Percentiles rank a stretch among this genome's conserved stretches.
phyloP scores from a whole-genome alignment of 2,329 filamentous ascomycete genomes.

The Neoscytalidium dimidiatum region DNA sequence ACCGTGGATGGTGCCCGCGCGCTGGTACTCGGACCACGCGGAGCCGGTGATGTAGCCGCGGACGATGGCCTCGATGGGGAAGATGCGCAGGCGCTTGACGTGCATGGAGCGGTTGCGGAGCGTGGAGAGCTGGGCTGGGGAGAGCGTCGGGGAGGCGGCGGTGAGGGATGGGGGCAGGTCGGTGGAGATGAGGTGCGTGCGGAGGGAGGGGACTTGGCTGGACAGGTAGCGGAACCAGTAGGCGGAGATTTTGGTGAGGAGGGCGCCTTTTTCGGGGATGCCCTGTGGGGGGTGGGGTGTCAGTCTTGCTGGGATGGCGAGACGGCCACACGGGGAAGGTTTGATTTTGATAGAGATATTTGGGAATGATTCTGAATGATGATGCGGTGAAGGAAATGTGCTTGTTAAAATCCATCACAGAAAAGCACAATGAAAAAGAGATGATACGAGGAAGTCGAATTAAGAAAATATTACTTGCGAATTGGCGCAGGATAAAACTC shows the following conservation, averaged over 20 bases:
- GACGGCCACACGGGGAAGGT: background rate
- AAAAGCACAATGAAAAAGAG: too few relatives aligned
- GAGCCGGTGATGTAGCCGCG: conserved; percentile 86
- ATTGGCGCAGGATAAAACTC: too few relatives aligned
- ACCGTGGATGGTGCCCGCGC: conserved; percentile 76
- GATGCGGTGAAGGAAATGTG: too few relatives aligned
- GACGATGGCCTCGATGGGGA: conserved; percentile 83
- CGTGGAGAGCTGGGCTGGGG: conserved; percentile 44
- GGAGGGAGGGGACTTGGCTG: conserved; percentile 57
- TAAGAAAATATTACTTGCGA: too few relatives aligned
- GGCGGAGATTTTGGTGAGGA: conserved; percentile 67
- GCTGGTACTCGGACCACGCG: conserved; percentile 78
- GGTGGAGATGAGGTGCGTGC: conserved; percentile 65
- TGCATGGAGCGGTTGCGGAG: conserved; percentile 69
- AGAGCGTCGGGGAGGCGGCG: conserved; percentile 13
- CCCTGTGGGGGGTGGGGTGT: conserved; percentile 43
- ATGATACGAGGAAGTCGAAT: too few relatives aligned
- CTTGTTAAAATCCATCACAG: too few relatives aligned
- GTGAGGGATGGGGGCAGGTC: conserved; percentile 55
- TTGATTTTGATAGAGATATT: background rate
- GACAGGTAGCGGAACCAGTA: conserved; percentile 69
- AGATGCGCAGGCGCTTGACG: conserved; percentile 71
- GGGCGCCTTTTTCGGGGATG: conserved; percentile 66
- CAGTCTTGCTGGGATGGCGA: background rate
- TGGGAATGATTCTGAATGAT: background rate